Percentiles rank a stretch among this genome's conserved stretches.
phyloP scores from a whole-genome alignment of 352 stramenopile genomes.

The Phytopythium helicoides region DNA sequence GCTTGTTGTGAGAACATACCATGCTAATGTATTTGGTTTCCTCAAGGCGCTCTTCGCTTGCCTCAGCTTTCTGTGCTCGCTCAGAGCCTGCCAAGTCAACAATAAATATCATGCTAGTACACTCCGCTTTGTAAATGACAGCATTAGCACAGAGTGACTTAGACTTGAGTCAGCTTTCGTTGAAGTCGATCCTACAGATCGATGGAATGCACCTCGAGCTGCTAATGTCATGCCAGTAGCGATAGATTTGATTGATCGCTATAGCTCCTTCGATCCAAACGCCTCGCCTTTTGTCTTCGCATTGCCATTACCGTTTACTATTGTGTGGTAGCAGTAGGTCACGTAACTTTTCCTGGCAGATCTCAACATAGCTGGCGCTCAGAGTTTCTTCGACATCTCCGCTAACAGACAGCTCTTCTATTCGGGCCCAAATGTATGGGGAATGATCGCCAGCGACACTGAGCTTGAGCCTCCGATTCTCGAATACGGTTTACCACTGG shows the following conservation, averaged over 20 bases:
- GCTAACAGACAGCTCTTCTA: conserved; percentile 9
- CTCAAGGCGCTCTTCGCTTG: conserved; percentile 50
- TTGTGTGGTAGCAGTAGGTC: conserved; percentile 50
- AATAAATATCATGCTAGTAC: conserved; percentile 38
- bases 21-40: conserved; percentile 79
- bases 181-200: conserved; percentile 39
- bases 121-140: conserved; percentile 35
- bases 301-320: conserved; percentile 28
- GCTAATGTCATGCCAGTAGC: conserved; percentile 31
- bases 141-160: conserved; percentile 66
- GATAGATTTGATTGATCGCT: conserved; percentile 37
- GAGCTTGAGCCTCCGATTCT: conserved; percentile 24
- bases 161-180: conserved; percentile 69
- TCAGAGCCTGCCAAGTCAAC: conserved; percentile 76
- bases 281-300: conserved; percentile 32
- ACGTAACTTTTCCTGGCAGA: conserved; percentile 68
- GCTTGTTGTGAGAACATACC: conserved; percentile 20
- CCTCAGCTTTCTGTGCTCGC: conserved; percentile 49
- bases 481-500: conserved; percentile 70
- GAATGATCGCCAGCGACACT: conserved; percentile 31
- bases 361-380: conserved; percentile 55
- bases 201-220: conserved; percentile 29
- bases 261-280: conserved; percentile 54
- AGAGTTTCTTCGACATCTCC: conserved; percentile 30
- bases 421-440: conserved; percentile 31